Conservation (phyloP, 495 filamentous ascomycete genomes). For the Neurospora sp. region DNA sequence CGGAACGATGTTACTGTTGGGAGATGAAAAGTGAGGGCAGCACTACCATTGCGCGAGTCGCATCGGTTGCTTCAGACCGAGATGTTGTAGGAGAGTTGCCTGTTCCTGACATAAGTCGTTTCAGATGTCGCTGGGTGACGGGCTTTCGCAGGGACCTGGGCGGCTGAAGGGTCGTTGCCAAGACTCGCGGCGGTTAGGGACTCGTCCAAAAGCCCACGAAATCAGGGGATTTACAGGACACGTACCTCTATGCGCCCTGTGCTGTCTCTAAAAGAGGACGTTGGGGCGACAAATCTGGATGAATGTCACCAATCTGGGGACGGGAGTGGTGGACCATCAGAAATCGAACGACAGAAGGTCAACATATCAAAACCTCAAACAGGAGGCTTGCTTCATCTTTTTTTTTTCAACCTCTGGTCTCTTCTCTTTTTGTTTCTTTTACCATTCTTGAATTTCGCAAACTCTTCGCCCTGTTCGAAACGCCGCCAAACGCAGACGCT, state of each 20-base stretch:
- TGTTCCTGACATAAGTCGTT: constrained; percentile 31
- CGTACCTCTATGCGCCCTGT: neutral
- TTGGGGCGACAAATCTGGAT: neutral
- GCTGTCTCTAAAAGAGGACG: neutral
- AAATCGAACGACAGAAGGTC: neutral
- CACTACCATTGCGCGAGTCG: neutral
- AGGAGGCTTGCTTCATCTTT: neutral
- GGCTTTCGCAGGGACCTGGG: neutral
- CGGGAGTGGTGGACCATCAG: neutral
- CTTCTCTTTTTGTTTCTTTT: neutral
- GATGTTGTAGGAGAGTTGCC: constrained; percentile 16
- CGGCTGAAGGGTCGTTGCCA: neutral
- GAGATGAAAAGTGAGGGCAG: neutral
- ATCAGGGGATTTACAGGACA: neutral
- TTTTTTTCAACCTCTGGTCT: neutral
- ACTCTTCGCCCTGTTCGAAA: neutral
- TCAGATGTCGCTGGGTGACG: constrained; percentile 28
- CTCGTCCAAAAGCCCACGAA: neutral
- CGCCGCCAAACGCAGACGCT: neutral
- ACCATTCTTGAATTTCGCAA: neutral
- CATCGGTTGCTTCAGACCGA: constrained; percentile 2
- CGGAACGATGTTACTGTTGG: neutral
- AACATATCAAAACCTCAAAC: neutral
- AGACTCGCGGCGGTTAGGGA: neutral
- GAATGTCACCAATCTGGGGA: neutral